Percentiles rank a stretch among this genome's conserved stretches.
phyloP scores from a whole-genome alignment of 352 stramenopile species.

The Phytopythium boreale region DNA sequence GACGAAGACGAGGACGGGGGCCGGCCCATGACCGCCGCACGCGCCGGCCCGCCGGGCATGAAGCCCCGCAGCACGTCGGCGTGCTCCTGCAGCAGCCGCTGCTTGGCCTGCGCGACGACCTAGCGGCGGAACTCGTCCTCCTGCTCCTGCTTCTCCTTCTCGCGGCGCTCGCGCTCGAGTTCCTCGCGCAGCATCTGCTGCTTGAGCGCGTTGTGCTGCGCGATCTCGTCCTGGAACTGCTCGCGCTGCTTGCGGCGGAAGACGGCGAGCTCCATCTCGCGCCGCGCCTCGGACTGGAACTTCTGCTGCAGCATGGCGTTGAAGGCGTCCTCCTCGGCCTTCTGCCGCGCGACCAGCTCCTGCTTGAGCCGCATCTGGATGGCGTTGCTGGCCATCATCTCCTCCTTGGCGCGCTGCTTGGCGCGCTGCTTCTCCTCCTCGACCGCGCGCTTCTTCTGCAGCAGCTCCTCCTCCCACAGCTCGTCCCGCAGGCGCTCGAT shows the following conservation, averaged over 20 bases:
- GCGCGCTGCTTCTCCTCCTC: constrained; percentile 64
- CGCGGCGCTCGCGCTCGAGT: constrained; percentile 69
- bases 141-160: constrained; percentile 55
- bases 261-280: constrained; percentile 59
- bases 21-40: constrained; percentile 10
- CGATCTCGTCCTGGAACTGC: constrained; percentile 63
- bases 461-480: constrained; percentile 91
- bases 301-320: constrained; percentile 62
- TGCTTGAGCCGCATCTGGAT: constrained; percentile 57
- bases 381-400: constrained; percentile 86
- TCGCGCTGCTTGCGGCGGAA: constrained; percentile 63
- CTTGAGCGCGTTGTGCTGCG: constrained; percentile 53
- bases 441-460: constrained; percentile 66
- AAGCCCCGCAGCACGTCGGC: constrained; percentile 80
- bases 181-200: constrained; percentile 76
- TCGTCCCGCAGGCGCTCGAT: constrained; percentile 85
- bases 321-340: constrained; percentile 66
- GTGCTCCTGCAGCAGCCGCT: constrained; percentile 82
- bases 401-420: constrained; percentile 75
- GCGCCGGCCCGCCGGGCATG: constrained; percentile 30
- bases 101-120: constrained; percentile 85
- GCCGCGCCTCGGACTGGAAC: constrained; percentile 59
- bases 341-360: constrained; percentile 50
- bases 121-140: constrained; percentile 80
- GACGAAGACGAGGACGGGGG: constrained; percentile 29